phyloP scores from a whole-genome alignment of 805 yeast genomes.

The Saccharomyces jurei region DNA sequence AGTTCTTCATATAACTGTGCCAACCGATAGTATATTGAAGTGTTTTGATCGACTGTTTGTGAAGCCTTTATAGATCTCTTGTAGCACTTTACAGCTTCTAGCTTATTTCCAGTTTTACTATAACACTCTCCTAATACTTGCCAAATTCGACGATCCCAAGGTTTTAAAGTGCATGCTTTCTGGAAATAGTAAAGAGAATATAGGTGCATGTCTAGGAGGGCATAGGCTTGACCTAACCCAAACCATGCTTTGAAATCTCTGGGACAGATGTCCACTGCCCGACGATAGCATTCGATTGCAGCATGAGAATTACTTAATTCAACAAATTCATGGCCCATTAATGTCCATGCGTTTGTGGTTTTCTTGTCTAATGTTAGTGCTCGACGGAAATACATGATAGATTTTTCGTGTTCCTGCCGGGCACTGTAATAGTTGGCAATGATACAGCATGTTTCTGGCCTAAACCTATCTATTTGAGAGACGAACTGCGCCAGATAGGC shows the following conservation, averaged over 20 bases:
- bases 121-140: conserved; percentile 86
- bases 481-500: conserved; percentile 84
- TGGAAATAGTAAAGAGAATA: conserved; percentile 91
- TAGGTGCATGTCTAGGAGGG: conserved; percentile 88
- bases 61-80: conserved; percentile 60
- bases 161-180: conserved; percentile 79
- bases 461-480: conserved; percentile 68
- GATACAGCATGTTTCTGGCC: conserved; percentile 93
- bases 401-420: conserved; percentile 88
- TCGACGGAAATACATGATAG: conserved; percentile 84
- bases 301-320: conserved; percentile 95
- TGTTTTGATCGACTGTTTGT: conserved; percentile 45
- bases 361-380: conserved; percentile 75
- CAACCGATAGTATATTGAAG: conserved; percentile 47
- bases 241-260: conserved; percentile 97
- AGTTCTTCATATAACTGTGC: conserved; percentile 59
- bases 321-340: conserved; percentile 98
- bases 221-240: conserved; percentile 97
- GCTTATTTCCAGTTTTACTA: conserved; percentile 61
- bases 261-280: conserved; percentile 84
- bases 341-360: conserved; percentile 89
- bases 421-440: conserved; percentile 89
- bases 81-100: conserved; percentile 74
- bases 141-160: conserved; percentile 92
- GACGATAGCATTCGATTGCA: conserved; percentile 87